A percentile compares a stretch with the other conserved stretches of the same genome.
Conservation (phyloP, 176 grass and related monocot genomes). For the Bothriochloa decipiens region DNA sequence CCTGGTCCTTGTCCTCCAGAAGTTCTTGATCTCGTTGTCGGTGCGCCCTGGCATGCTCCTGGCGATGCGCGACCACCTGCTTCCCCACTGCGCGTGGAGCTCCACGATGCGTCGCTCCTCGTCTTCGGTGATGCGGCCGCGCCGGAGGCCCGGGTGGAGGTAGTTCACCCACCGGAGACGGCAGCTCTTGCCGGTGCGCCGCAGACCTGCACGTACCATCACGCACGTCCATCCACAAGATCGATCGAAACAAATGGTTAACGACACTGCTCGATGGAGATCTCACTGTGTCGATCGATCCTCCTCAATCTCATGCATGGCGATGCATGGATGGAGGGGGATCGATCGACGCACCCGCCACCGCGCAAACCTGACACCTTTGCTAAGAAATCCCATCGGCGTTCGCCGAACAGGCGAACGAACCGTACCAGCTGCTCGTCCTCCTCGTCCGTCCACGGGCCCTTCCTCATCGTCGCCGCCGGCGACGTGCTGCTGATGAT, state of each 20-base stretch:
- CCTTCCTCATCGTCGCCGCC: constrained; percentile 48
- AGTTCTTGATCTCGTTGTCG: constrained; percentile 99
- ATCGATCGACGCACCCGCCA: constrained; percentile 66
- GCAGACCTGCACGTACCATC: constrained; percentile 57
- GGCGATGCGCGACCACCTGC: constrained; percentile 87
- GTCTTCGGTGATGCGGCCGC: constrained; percentile 77
- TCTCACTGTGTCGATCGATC: neutral
- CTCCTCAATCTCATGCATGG: constrained; percentile 18
- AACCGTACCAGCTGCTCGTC: constrained; percentile 99
- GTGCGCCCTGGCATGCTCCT: constrained; percentile 84
- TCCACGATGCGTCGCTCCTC: constrained; percentile 74
- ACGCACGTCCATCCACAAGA: constrained; percentile 28
- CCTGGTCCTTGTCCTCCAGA: constrained; percentile 87
- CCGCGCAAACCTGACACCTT: constrained; percentile 99
- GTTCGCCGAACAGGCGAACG: constrained; percentile 98
- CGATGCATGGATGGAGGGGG: too few species aligned
- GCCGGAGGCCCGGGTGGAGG: constrained; percentile 79
- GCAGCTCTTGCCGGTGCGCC: constrained; percentile 90
- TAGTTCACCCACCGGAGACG: constrained; percentile 90
- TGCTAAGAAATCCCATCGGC: constrained; percentile 99
- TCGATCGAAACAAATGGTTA: constrained; percentile 26
- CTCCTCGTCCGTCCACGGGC: constrained; percentile 92
- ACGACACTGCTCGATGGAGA: neutral
- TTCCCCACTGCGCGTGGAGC: constrained; percentile 82
- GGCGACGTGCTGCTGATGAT: neutral